These are phyloP conservation scores for Trichophyton schoenleinii DNA, from an alignment of 2,329 filamentous ascomycete genomes.

Conservation along the genomic window DNA sequence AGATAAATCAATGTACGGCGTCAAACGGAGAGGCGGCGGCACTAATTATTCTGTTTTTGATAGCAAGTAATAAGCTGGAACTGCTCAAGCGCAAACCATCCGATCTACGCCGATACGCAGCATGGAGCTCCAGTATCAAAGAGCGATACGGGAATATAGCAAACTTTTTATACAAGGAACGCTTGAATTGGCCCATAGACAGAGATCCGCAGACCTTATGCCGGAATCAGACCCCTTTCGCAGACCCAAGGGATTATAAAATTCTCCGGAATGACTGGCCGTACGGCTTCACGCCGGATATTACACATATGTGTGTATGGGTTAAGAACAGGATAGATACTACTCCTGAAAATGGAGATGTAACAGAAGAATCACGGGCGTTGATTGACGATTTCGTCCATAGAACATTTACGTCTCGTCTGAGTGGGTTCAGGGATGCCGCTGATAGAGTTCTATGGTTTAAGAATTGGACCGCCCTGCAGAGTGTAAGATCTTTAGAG, in stretches of 20 bases:
- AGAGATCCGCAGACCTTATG: conserved; percentile 14
- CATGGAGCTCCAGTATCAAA: conserved; percentile 45
- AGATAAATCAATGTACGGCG: neutral
- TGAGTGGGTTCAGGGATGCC: conserved; percentile 24
- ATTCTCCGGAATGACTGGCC: conserved; percentile 53
- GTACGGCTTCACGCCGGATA: conserved; percentile 44
- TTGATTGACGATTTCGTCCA: conserved; percentile 40
- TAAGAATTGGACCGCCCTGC: conserved; percentile 50
- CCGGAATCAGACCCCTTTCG: conserved; percentile 41
- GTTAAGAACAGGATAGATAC: conserved; percentile 39
- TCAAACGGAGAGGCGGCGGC: neutral
- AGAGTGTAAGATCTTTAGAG: conserved; percentile 47
- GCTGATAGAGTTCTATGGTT: conserved; percentile 48
- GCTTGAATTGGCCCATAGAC: conserved; percentile 40
- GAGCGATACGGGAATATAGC: conserved; percentile 44
- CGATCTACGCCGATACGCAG: conserved; percentile 47
- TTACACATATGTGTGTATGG: conserved; percentile 48
- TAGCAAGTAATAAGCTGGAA: conserved; percentile 41
- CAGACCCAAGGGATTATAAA: conserved; percentile 40
- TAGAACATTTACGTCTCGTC: conserved; percentile 36
- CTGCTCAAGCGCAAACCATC: conserved; percentile 47
- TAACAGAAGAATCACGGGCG: conserved; percentile 38
- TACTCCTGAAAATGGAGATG: conserved; percentile 35
- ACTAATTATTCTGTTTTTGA: neutral
- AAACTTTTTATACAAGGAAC: conserved; percentile 43